Evolutionary conservation across 805 yeast species (phyloP), one percentile per base, ranked within the genome.

Genomic region (Sugiyamaella lignohabitans): DNA sequence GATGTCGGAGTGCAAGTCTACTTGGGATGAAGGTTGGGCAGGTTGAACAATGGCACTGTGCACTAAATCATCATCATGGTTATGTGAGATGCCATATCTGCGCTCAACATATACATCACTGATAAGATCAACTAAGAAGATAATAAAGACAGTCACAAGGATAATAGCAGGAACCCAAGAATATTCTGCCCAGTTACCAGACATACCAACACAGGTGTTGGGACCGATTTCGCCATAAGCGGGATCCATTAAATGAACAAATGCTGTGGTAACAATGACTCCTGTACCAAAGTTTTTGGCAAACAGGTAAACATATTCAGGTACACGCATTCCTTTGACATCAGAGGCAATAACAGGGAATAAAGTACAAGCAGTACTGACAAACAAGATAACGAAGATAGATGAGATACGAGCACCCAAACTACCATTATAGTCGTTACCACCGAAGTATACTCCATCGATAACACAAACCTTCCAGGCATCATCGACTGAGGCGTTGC

Each of bases 251-350:
- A 82, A 63, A 64, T 83, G 91, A 49, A 83, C 74, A 55, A 80
- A 84, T 0, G 87, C 86, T 5, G 91, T 83, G 8, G 89, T 84
- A 2, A 83, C 69, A 55, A 83, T 83, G 40, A 83, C 89, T 44
- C 91, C 91, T 3, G 87, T 74, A 55, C 91, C 91, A 56, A 82
- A 82, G 66, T 71, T 76, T 17, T 62, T 51, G 20, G 66, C 65
- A 34, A 62, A 49, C 16, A 53, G 22, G 47, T 61, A 77, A 61
- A 54, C 60, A 22, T 46, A 39, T 14, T 50, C 53, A 6, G 66
- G 70, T 37, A 65, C 51, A 10, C 53, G 48, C 43, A 62, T 18
- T 46, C 56, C 24, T 41, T 50, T 51, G 46, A 53, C 39, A 10
- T 53, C 48, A 38, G 49, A 45, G 16, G 69, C 58, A 5, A 61